A percentile compares a stretch with the other conserved stretches of the same genome.
Conservation (phyloP, 768 basidiomycete genomes). For the Lactarius indigo region DNA sequence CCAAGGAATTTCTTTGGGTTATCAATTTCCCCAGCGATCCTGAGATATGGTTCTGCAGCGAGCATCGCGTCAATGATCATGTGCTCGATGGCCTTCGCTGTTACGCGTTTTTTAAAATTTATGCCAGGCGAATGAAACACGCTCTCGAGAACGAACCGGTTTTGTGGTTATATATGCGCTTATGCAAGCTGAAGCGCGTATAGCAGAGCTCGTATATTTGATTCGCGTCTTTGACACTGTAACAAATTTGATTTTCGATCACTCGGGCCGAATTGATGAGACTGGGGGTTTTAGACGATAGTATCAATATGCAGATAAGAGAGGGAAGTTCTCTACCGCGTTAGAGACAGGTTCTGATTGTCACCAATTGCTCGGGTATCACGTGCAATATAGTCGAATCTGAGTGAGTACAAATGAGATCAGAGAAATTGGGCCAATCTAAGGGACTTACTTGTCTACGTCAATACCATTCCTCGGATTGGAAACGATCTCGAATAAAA, state of each 20-base stretch:
- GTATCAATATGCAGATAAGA: background rate
- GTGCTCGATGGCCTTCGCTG: slow-evolving; percentile 75
- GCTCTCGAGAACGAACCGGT: slow-evolving; percentile 43
- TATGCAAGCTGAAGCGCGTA: slow-evolving; percentile 76
- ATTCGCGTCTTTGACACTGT: slow-evolving; percentile 77
- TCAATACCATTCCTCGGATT: slow-evolving; percentile 81
- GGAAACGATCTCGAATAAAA: slow-evolving; percentile 81
- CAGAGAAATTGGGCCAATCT: background rate
- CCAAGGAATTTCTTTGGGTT: slow-evolving; percentile 58
- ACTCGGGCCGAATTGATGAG: slow-evolving; percentile 74
- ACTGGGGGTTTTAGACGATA: slow-evolving; percentile 35
- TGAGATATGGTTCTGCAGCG: slow-evolving; percentile 59
- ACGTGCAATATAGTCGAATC: slow-evolving; percentile 79
- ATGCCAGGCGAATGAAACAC: background rate
- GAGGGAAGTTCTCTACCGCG: slow-evolving; percentile 36
- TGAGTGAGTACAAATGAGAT: slow-evolving; percentile 29
- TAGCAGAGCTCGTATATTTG: slow-evolving; percentile 71
- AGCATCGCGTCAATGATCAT: slow-evolving; percentile 84
- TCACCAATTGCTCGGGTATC: slow-evolving; percentile 74
- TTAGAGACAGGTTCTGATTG: slow-evolving; percentile 45
- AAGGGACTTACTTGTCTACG: slow-evolving; percentile 67
- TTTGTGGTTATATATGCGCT: slow-evolving; percentile 80
- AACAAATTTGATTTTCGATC: slow-evolving; percentile 71
- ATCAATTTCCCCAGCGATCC: slow-evolving; percentile 53
- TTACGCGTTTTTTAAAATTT: background rate